Conservation (phyloP, 148 eudicot species). For the Silene conica region DNA sequence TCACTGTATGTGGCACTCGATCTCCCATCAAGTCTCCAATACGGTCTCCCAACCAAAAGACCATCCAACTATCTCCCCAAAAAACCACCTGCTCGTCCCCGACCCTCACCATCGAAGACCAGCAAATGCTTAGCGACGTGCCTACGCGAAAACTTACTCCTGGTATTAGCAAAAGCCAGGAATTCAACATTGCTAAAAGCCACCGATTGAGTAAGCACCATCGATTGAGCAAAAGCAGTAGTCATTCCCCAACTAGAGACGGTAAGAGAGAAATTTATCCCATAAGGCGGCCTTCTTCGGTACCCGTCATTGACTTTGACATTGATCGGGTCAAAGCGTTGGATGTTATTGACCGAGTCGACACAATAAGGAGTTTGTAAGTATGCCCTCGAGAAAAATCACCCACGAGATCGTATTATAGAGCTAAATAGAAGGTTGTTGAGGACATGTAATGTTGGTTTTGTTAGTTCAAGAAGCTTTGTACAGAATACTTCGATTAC, state of each 20-base stretch:
- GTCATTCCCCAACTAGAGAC: conserved; percentile 71
- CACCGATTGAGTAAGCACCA: conserved; percentile 60
- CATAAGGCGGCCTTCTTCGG: conserved; percentile 61
- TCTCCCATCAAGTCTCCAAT: conserved; percentile 89
- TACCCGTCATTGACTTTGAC: conserved; percentile 74
- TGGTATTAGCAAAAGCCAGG: conserved; percentile 96
- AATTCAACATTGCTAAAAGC: conserved; percentile 54
- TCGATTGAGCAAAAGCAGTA: conserved; percentile 79
- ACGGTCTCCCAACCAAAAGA: conserved; percentile 69
- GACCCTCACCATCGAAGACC: conserved; percentile 72
- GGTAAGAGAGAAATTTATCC: conserved; percentile 54
- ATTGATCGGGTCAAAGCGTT: conserved; percentile 75
- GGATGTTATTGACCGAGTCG: conserved; percentile 94
- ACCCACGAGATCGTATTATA: background rate
- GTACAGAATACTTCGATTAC: conserved; percentile 22
- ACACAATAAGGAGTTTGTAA: conserved; percentile 42
- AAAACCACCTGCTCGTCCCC: conserved; percentile 56
- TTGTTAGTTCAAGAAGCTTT: conserved; percentile 18
- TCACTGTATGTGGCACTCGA: conserved; percentile 38
- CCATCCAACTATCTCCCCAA: conserved; percentile 45
- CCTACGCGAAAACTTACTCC: conserved; percentile 82
- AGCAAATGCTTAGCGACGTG: conserved; percentile 75
- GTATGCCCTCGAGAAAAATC: background rate
- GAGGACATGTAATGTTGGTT: conserved; percentile 20
- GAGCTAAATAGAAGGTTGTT: background rate